A percentile compares a stretch with the other conserved stretches of the same genome.
Conservation (phyloP, 441 rosid genomes). For the Mallotus japonicus region DNA sequence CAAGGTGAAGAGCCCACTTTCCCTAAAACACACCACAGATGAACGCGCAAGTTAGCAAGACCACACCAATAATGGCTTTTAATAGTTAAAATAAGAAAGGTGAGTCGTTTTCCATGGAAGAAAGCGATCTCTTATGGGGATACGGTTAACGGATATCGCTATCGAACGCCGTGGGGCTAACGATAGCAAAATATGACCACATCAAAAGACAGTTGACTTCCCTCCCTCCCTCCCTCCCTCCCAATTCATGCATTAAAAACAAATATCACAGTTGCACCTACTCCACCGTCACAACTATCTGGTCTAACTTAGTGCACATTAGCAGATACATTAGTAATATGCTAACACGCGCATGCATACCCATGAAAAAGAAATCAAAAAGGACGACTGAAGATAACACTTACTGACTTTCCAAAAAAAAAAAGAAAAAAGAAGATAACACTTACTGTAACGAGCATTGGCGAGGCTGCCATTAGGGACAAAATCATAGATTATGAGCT, state of each 20-base stretch:
- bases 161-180: slow-evolving; percentile 38
- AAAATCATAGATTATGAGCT: slow-evolving; percentile 78
- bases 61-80: background rate
- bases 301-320: slow-evolving; percentile 23
- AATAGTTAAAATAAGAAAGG: background rate
- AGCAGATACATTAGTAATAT: background rate
- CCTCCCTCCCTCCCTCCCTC: background rate
- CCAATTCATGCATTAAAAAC: slow-evolving; percentile 44
- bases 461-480: slow-evolving; percentile 91
- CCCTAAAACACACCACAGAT: slow-evolving; percentile 38
- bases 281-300: slow-evolving; percentile 42
- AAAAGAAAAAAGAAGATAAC: background rate
- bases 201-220: slow-evolving; percentile 42
- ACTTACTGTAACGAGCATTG: slow-evolving; percentile 78
- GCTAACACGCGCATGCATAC: slow-evolving; percentile 30
- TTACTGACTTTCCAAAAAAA: too few relatives aligned
- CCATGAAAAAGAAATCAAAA: background rate
- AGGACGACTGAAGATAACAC: too few relatives aligned
- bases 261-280: slow-evolving; percentile 47
- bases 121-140: background rate
- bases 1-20: slow-evolving; percentile 69
- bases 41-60: slow-evolving; percentile 12
- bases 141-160: slow-evolving; percentile 21
- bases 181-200: slow-evolving; percentile 21
- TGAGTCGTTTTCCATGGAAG: slow-evolving; percentile 16